Evolutionary conservation across 192 early-diverging fungal species (phyloP), one percentile per base, ranked within the genome.

Genomic region (Lunasporangiospora selenospora): DNA sequence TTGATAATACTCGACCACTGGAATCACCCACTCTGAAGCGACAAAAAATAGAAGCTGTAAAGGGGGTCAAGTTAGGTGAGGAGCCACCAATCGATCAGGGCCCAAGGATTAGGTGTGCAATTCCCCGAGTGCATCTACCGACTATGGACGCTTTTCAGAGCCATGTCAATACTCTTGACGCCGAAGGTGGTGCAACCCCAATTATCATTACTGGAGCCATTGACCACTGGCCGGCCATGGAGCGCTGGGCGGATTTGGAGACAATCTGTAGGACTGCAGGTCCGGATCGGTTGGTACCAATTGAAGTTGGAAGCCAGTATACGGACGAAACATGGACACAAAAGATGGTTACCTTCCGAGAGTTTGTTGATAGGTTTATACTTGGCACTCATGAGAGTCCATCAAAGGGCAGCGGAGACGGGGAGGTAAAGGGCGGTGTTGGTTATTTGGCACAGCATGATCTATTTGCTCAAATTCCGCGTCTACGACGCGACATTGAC

Each of bases 401-500:
- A 15, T 39, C 2, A 4, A 41, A 11, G 29, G 13, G 7, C 5
- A 31, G 1, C 8, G 39, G 13, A 21, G 18, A 18, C 13, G 12
- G 21, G n/a, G 8, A 46, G 27, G 46, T 8, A 6, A 37, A n/a
- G 26, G 8, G 27, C 15, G 38, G 31, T n/a, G 39, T 67, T 7
- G 88, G 77, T 5, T 97, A 97, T 67, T 71, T 97, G 19, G 95
- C 95, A 5, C 95, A 97, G 60, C 92, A 97, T 56, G 81, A 95
- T 60, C 62, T 97, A 23, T 87, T 94, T 55, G 60, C 79, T 16
- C 95, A 97, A 60, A 87, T 93, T 16, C 89, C 87, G 5, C 65
- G 78, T 3, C 75, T 97, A 0, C 48, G 76, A 6, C 70, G 82
- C 41, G 93, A 94, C 55, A 89, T 93, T 57, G 32, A 63, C 12